A percentile compares a stretch with the other conserved stretches of the same genome.
Evolutionary conservation across 768 basidiomycete genomes (phyloP).

Genomic region (Termitomyces sp.): DNA sequence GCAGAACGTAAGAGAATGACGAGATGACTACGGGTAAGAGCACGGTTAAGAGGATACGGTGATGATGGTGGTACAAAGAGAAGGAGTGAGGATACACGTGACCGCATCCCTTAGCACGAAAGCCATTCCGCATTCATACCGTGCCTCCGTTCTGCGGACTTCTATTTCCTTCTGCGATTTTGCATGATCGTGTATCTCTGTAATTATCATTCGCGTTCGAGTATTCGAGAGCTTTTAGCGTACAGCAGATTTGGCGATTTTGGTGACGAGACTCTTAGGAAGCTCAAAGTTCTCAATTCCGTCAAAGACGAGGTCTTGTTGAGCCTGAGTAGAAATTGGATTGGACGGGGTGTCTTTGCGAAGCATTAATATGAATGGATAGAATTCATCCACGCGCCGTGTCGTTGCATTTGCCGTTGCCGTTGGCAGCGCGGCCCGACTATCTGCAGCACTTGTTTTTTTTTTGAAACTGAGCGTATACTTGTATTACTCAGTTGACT

Average conservation of each 20-base stretch:
- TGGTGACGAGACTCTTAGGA: constrained; percentile 76
- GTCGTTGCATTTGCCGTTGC: not conserved
- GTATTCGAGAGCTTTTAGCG: not conserved
- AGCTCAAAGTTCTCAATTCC: constrained; percentile 89
- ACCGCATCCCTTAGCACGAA: too few species aligned
- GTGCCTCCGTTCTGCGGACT: too few species aligned
- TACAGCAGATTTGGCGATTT: constrained; percentile 82
- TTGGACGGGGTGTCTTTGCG: constrained; percentile 56
- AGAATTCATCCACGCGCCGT: not conserved
- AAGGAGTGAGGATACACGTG: too few species aligned
- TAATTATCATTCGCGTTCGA: not conserved
- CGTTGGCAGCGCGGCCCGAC: too few species aligned
- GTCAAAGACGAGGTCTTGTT: constrained; percentile 75
- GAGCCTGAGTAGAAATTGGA: constrained; percentile 63
- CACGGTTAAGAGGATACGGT: too few species aligned
- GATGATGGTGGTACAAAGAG: too few species aligned
- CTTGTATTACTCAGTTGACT: too few species aligned
- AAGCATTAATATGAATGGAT: constrained; percentile 40
- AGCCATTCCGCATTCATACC: too few species aligned
- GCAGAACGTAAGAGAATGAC: too few species aligned
- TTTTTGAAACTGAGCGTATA: too few species aligned
- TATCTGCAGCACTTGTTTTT: too few species aligned
- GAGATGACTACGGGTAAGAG: too few species aligned
- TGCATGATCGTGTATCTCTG: constrained; percentile 41
- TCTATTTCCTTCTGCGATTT: constrained; percentile 90